Percentiles rank a stretch among this genome's conserved stretches.
These are phyloP conservation scores for Mucor circinelloides DNA, from an alignment of 371 early-diverging fungal genomes.

Conservation along the genomic window DNA sequence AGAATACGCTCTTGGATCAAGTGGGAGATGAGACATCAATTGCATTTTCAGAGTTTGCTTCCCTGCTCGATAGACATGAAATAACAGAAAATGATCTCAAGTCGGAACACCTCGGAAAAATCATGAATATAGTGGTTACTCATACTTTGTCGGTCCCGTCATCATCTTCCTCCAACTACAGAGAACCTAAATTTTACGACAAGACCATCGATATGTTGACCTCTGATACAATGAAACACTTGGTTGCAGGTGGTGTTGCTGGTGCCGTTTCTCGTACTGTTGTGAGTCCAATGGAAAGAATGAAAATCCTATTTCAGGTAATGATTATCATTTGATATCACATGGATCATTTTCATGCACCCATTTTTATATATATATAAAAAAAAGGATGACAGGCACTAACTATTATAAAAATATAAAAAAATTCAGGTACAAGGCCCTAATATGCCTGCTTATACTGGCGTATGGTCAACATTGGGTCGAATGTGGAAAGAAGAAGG, in stretches of 20 bases:
- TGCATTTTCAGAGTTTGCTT: constrained; percentile 37
- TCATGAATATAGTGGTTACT: constrained; percentile 29
- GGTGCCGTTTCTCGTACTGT: constrained; percentile 92
- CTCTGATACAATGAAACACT: constrained; percentile 73
- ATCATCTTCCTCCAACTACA: not conserved
- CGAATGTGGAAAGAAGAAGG: constrained; percentile 92
- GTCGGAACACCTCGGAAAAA: constrained; percentile 42
- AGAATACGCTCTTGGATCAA: not conserved
- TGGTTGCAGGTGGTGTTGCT: constrained; percentile 89
- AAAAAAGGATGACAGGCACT: not conserved
- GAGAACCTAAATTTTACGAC: constrained; percentile 19
- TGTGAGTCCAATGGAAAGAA: constrained; percentile 91
- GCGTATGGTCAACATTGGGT: constrained; percentile 71
- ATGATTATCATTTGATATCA: constrained; percentile 26
- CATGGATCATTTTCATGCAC: constrained; percentile 16
- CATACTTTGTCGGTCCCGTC: constrained; percentile 25
- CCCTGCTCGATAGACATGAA: constrained; percentile 32
- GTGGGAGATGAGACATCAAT: not conserved
- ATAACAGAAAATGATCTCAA: constrained; percentile 27
- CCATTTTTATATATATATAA: not conserved
- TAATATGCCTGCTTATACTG: constrained; percentile 65
- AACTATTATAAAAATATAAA: not conserved
- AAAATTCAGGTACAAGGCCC: constrained; percentile 71
- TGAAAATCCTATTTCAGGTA: constrained; percentile 93
- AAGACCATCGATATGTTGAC: constrained; percentile 17